phyloP scores from a whole-genome alignment of 129 eudicot genomes.

The Ambrosia trifida region DNA sequence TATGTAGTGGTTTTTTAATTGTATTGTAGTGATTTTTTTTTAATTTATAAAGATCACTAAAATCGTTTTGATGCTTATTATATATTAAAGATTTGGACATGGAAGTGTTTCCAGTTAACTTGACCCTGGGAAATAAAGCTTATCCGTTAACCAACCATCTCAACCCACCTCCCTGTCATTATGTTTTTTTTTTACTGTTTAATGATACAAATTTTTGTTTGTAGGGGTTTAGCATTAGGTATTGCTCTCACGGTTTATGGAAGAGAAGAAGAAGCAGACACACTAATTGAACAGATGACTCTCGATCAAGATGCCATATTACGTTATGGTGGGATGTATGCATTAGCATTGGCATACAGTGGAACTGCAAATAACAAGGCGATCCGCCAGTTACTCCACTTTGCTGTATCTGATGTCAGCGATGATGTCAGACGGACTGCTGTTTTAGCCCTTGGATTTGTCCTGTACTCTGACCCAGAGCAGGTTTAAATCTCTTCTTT shows the following conservation, averaged over 20 bases:
- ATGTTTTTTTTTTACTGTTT: not conserved
- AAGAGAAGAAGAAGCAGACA: constrained; percentile 95
- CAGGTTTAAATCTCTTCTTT: constrained; percentile 56
- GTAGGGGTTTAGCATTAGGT: constrained; percentile 87
- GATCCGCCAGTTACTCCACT: constrained; percentile 87
- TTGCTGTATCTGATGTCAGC: constrained; percentile 96
- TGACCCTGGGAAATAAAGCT: not conserved
- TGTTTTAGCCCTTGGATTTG: constrained; percentile 95
- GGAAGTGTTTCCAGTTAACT: not conserved
- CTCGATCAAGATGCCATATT: constrained; percentile 94
- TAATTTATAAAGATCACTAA: not conserved
- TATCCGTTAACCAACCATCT: not conserved
- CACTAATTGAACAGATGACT: constrained; percentile 94
- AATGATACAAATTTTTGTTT: not conserved
- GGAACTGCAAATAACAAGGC: constrained; percentile 97
- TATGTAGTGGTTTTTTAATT: not conserved
- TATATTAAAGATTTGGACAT: not conserved
- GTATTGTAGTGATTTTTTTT: not conserved
- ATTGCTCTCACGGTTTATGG: constrained; percentile 98
- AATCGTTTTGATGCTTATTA: not conserved
- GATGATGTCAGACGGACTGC: constrained; percentile 99
- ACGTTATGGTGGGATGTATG: constrained; percentile 98
- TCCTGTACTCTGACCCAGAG: constrained; percentile 91
- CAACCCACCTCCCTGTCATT: not conserved
- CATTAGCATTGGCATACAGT: constrained; percentile 90